Percentiles rank a stretch among this genome's conserved stretches.
phyloP scores from a whole-genome alignment of 768 basidiomycete genomes.

The Lentinula guzmanii region DNA sequence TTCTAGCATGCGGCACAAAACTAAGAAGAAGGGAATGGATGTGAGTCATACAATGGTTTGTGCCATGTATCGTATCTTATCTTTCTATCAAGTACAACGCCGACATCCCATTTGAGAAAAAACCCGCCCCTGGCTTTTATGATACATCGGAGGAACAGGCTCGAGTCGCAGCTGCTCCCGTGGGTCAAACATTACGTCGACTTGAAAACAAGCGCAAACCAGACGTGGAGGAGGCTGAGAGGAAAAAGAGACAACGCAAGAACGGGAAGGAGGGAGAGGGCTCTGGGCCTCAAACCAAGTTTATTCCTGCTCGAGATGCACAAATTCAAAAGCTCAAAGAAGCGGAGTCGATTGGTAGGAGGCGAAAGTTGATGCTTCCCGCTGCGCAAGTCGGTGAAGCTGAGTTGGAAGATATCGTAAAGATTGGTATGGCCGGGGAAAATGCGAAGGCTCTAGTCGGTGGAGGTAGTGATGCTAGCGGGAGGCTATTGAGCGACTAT shows the following conservation, averaged over 20 bases:
- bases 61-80: background rate
- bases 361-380: conserved; percentile 81
- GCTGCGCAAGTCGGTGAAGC: conserved; percentile 89
- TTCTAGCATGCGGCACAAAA: conserved; percentile 82
- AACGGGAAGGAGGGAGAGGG: conserved; percentile 61
- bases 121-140: conserved; percentile 92
- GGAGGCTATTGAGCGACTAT: conserved; percentile 86
- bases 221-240: conserved; percentile 90
- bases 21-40: conserved; percentile 97
- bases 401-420: conserved; percentile 97
- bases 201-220: conserved; percentile 94
- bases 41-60: conserved; percentile 36
- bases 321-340: conserved; percentile 98
- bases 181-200: conserved; percentile 87
- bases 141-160: conserved; percentile 94
- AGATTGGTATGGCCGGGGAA: conserved; percentile 92
- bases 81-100: conserved; percentile 73
- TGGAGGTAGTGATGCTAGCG: conserved; percentile 79
- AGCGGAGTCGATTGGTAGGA: conserved; percentile 88
- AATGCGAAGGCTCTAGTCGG: conserved; percentile 80
- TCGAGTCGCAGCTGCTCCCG: conserved; percentile 77
- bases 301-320: conserved; percentile 93
- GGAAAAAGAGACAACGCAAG: conserved; percentile 82
- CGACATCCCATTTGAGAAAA: conserved; percentile 98
- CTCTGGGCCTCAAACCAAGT: conserved; percentile 78